Base-by-base conservation (phyloP, 1,284 basidiomycete species). In the Boletus semigastroideus region DNA sequence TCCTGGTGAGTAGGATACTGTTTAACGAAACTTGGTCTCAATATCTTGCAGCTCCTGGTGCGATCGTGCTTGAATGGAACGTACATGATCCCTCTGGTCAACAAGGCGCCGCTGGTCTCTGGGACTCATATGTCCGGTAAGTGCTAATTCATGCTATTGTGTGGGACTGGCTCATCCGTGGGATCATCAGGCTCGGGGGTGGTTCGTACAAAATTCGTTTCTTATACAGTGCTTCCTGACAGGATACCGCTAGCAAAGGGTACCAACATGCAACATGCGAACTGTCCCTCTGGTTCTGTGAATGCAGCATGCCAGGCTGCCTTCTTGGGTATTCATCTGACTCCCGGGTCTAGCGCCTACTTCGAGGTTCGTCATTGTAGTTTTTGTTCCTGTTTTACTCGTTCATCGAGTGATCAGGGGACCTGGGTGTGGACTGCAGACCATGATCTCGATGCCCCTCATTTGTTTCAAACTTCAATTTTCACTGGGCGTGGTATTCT, bases 351-450 rank as follows among this genome's bases (percentile, higher is more conserved):
- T 1, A 79, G 74, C 48, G 80, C 74, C 37, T 78, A 78, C 54
- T 63, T 78, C 33, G 76, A 78, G 67, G 76, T 74, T 12, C n/a
- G 55, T 46, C 5, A 2, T 16, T 8, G 42, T 10, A 14, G 36
- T 33, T 11, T 7, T 30, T 19, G 22, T 27, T 8, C 2, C 13
- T 34, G 19, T 2, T 0, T 2, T 4, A 3, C 19, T 5, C n/a
- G 42, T n/a, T 52, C 25, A 56, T 40, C 17, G 19, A 16, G 36
- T 38, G 13, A 25, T 31, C 36, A 75, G 63, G 76, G 77, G n/a
- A 72, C 72, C 10, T 84, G 81, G 81, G 71, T 83, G 7, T 84
- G 82, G 82, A 70, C 75, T 17, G 80, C 81, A 11, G 82, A 83
- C 57, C 81, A 83, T 53, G 76, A 77, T 55, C 50, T 75, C n/a